Percentiles rank a stretch among this genome's conserved stretches.
These are phyloP conservation scores for Russula foetens DNA, from an alignment of 768 basidiomycete genomes.

Conservation along the genomic window DNA sequence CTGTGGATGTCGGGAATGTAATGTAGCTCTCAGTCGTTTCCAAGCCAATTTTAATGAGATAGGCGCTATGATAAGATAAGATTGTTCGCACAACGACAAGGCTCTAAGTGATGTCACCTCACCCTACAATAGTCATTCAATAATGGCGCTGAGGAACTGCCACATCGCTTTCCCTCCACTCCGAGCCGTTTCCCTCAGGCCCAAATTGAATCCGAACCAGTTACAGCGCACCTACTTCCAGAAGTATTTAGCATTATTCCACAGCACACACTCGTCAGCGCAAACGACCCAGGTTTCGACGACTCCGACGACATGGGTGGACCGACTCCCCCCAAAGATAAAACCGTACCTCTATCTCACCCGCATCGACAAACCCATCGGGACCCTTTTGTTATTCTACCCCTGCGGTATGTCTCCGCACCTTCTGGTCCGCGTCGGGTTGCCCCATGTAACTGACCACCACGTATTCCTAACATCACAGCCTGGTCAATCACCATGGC, in stretches of 20 bases:
- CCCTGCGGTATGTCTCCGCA: slow-evolving; percentile 69
- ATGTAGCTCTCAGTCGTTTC: slow-evolving; percentile 6
- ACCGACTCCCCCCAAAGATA: slow-evolving; percentile 46
- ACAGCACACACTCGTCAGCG: background rate
- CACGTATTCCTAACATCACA: slow-evolving; percentile 26
- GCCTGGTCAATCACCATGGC: slow-evolving; percentile 99
- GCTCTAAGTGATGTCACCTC: too few relatives aligned
- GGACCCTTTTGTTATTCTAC: slow-evolving; percentile 83
- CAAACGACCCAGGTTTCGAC: background rate
- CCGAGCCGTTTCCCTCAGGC: background rate
- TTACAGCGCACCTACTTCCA: background rate
- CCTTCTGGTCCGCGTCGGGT: background rate
- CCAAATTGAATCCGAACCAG: background rate
- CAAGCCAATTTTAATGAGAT: background rate
- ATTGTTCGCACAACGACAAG: too few relatives aligned
- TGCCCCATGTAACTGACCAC: background rate
- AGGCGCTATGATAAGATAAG: slow-evolving; percentile 11
- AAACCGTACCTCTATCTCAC: slow-evolving; percentile 82
- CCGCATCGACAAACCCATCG: slow-evolving; percentile 94
- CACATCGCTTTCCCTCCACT: background rate
- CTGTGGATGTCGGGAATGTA: slow-evolving; percentile 12
- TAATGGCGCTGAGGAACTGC: slow-evolving; percentile 1
- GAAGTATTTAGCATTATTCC: background rate
- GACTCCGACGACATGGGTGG: slow-evolving; percentile 50
- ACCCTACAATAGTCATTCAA: background rate